Evolutionary conservation across 768 basidiomycete genomes (phyloP), one percentile per base, ranked within the genome.

Genomic region (Tylopilus felleus): DNA sequence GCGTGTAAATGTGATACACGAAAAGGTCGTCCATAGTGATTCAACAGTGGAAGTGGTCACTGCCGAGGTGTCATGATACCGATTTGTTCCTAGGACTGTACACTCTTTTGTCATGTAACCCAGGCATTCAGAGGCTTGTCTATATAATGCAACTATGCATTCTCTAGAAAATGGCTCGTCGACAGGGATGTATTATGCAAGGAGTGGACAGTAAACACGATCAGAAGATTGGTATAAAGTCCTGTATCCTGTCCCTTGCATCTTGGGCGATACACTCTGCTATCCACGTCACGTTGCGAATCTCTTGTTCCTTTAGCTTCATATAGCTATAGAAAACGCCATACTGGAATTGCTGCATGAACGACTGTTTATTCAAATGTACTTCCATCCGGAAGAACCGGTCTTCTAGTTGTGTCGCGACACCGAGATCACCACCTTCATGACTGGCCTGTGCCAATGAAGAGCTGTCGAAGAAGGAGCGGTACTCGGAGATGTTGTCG

Each of bases 241-340:
- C 93, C 67, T 93, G 86, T 75, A 98, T 93, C 75, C 96, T 84
- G 65, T 97, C 92, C 72, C 87, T 85, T 41, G 94, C 93, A 74
- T 96, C 88, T 77, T 98, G 96, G 9, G 94, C 94, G 62, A 98
- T 97, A 72, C 96, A 98, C 75, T 98, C 96, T 51, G 93, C 93
- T 73, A 97, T 94, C 92, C 91, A 93, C 27, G 88, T 91, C 62
- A 94, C 64, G 63, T 89, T 92, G 58, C 90, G 78, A 57, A 93
- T 88, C 74, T 94, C 91, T 75, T 92, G 88, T 73, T 93, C 91
- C 77, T 90, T 92, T 73, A 93, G 74, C 73, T 91, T 92, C 72
- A 97, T 80, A 69, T 95, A 98, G 66, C 86, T 86, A 68, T 91
- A 94, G 69, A 93, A 98, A 33, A 96, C 85, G 38, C 88, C 91